phyloP scores from a whole-genome alignment of 441 rosid genomes.

The Brassica hybrid region DNA sequence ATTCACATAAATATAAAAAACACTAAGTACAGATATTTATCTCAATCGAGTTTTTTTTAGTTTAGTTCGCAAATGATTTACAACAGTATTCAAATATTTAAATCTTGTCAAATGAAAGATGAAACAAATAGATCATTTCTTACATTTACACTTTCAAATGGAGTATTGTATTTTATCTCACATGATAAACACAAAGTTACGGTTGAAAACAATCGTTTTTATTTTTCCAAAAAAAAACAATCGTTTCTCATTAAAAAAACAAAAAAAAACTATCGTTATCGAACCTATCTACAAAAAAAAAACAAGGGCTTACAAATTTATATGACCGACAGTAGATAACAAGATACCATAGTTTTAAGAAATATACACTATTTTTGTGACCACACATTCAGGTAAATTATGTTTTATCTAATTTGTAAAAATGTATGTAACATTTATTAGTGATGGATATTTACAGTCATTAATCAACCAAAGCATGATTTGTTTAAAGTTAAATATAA shows the following conservation, averaged over 20 bases:
- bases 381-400: conserved; percentile 2
- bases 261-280: background rate
- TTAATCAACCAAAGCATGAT: conserved; percentile 12
- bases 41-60: too few relatives aligned
- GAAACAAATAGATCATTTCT: background rate
- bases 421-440: background rate
- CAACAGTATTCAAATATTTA: background rate
- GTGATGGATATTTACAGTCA: conserved; percentile 8
- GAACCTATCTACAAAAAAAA: background rate
- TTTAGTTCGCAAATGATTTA: too few relatives aligned
- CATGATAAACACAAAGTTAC: background rate
- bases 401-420: conserved; percentile 2
- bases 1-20: background rate
- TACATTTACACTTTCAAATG: background rate
- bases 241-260: background rate
- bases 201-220: background rate
- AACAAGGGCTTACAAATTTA: background rate
- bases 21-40: too few relatives aligned
- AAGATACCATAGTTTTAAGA: background rate
- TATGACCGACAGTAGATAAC: background rate
- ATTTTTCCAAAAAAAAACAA: too few relatives aligned
- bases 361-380: background rate
- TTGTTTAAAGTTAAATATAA: conserved; percentile 31
- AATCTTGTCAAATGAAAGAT: background rate
- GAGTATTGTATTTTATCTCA: background rate